Evolutionary conservation across 495 filamentous ascomycete genomes (phyloP), one percentile per base, ranked within the genome.

Genomic region (Hyaloscypha finlandica): DNA sequence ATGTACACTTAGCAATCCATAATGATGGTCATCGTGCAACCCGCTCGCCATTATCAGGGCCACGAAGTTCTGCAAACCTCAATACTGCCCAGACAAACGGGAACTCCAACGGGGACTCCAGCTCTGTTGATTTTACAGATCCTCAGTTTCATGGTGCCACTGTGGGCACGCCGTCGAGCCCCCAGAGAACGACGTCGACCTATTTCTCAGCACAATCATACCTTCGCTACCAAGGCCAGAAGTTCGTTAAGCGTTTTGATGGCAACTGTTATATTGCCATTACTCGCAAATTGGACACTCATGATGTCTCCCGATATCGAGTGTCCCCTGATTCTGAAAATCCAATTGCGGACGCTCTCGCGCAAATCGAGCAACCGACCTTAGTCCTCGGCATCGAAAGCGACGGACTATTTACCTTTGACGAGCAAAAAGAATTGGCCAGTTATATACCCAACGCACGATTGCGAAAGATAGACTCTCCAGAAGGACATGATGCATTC

Each of bases 201-300:
- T 96, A 96, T 75, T 99, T 97, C 78, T 97, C 94, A 19, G 95
- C 94, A 0, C 95, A 99, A 74, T 96, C 92, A 1, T 99, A 99
- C 75, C 90, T 99, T 8, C 90, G 95, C n/a, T 99, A 99, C 77
- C 95, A 99, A 79, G 94, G 92, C 52, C 85, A 89, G 63, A 99
- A 99, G 77, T 99, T 99, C 74, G 94, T 97, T 68, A 93, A 92
- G 74, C 89, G 95, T 8, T 99, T 97, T 74, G 95, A 99, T 77
- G 90, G 92, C 69, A 99, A 99, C 75, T 98, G 95, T 80, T 99
- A 99, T 79, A 98, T 99, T 65, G 93, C 95, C 67, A 97, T 98
- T 76, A 98, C 95, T 6, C 91, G 95, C 66, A 99, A 99, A 77
- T 88, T 99, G n/a, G 95, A 99, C 73, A 99, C 95, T 3, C 95